A percentile compares a stretch with the other conserved stretches of the same genome.
phyloP scores from a whole-genome alignment of 2,329 filamentous ascomycete genomes.

The Calonectria ilicicola region DNA sequence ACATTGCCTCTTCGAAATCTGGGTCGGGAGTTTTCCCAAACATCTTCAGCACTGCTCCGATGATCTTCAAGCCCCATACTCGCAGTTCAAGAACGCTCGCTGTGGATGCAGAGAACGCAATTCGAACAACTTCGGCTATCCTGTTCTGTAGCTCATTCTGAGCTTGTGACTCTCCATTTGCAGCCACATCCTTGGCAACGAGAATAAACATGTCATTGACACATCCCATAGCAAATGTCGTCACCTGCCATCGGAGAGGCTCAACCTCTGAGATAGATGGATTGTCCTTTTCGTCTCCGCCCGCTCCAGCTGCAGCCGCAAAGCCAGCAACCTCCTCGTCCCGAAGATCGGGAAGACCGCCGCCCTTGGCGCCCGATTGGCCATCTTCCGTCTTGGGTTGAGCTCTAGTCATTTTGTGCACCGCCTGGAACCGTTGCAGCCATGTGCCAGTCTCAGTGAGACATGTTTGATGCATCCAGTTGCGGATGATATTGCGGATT shows the following conservation, averaged over 20 bases:
- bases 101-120: constrained; percentile 97
- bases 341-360: constrained; percentile 80
- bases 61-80: constrained; percentile 92
- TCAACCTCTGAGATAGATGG: constrained; percentile 76
- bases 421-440: constrained; percentile 88
- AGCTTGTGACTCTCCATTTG: constrained; percentile 82
- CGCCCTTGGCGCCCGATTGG: constrained; percentile 57
- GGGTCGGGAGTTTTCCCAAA: constrained; percentile 96
- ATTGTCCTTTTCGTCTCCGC: constrained; percentile 67
- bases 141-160: constrained; percentile 83
- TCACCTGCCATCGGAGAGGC: constrained; percentile 93
- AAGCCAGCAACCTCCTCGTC: constrained; percentile 98
- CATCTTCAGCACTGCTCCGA: constrained; percentile 93
- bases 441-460: constrained; percentile 84
- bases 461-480: constrained; percentile 94
- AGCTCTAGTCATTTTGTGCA: constrained; percentile 87
- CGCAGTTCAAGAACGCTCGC: constrained; percentile 91
- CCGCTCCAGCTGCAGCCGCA: constrained; percentile 76
- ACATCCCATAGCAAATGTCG: constrained; percentile 92
- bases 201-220: constrained; percentile 85
- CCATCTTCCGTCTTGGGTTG: constrained; percentile 68
- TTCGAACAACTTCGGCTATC: constrained; percentile 92
- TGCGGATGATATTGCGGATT: constrained; percentile 87
- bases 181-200: constrained; percentile 81
- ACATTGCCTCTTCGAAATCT: constrained; percentile 95